Percentiles rank a stretch among this genome's conserved stretches.
These are phyloP conservation scores for Aspergillus proliferans DNA, from an alignment of 2,329 filamentous ascomycete species.

Conservation along the genomic window DNA sequence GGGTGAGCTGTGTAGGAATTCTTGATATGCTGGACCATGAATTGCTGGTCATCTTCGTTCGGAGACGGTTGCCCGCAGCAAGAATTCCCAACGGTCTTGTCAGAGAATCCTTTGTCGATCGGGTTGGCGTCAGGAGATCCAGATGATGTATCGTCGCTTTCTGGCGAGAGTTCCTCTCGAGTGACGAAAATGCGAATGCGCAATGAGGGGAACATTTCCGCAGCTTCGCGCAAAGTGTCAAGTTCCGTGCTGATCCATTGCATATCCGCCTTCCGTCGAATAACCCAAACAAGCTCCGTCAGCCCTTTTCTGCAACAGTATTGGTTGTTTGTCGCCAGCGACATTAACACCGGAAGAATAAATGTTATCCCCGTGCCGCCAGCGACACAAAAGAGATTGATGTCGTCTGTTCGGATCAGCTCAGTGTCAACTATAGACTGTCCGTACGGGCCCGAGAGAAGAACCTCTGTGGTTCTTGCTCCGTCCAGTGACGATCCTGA, in stretches of 20 bases:
- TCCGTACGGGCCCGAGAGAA: slow-evolving; percentile 61
- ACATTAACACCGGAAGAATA: slow-evolving; percentile 48
- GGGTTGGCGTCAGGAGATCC: slow-evolving; percentile 3
- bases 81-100: not conserved
- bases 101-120: slow-evolving; percentile 2
- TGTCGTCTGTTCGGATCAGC: slow-evolving; percentile 30
- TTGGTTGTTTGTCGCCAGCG: slow-evolving; percentile 13
- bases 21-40: slow-evolving; percentile 8
- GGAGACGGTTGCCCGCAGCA: not conserved
- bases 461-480: slow-evolving; percentile 44
- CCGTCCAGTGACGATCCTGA: slow-evolving; percentile 16
- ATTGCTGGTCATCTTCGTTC: slow-evolving; percentile 1
- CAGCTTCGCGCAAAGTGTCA: slow-evolving; percentile 40
- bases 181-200: slow-evolving; percentile 56
- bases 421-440: slow-evolving; percentile 42
- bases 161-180: slow-evolving; percentile 34
- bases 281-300: slow-evolving; percentile 60
- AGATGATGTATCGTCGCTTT: slow-evolving; percentile 11
- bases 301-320: slow-evolving; percentile 33
- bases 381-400: slow-evolving; percentile 46
- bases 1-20: slow-evolving; percentile 12
- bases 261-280: slow-evolving; percentile 50
- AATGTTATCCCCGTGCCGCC: slow-evolving; percentile 57
- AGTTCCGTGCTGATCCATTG: slow-evolving; percentile 57
- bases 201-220: slow-evolving; percentile 33